phyloP scores from a whole-genome alignment of 768 basidiomycete species.

The Amanita molliuscula region DNA sequence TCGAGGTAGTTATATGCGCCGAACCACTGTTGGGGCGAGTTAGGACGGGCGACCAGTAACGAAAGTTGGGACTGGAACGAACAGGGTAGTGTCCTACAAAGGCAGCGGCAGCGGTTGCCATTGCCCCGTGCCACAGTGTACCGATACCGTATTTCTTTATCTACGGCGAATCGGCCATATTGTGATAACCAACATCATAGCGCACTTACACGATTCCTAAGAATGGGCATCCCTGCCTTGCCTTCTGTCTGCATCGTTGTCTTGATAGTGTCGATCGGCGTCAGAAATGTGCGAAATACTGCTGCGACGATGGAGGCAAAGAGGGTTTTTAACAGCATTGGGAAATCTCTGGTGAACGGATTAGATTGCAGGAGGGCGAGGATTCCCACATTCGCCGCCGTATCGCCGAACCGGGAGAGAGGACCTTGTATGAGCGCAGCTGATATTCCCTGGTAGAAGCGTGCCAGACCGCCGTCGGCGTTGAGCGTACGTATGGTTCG shows the following conservation, averaged over 20 bases:
- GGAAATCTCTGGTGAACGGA: conserved; percentile 53
- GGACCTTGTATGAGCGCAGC: conserved; percentile 87
- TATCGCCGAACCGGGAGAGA: conserved; percentile 85
- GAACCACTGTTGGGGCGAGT: conserved; percentile 49
- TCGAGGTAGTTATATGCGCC: conserved; percentile 78
- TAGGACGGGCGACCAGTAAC: too few species aligned
- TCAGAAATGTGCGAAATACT: conserved; percentile 81
- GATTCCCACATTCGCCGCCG: conserved; percentile 89
- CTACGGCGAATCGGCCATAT: conserved; percentile 12
- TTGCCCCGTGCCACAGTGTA: conserved; percentile 81
- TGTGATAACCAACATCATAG: neutral
- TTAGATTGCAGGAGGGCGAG: conserved; percentile 77
- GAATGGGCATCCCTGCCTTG: conserved; percentile 49
- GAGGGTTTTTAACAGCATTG: conserved; percentile 58
- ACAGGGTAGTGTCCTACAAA: conserved; percentile 90
- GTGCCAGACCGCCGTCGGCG: conserved; percentile 65
- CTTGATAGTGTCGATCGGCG: conserved; percentile 90
- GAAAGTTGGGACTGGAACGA: conserved; percentile 12
- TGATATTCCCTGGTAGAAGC: conserved; percentile 82
- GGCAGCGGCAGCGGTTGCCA: conserved; percentile 88
- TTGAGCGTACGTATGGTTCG: conserved; percentile 59
- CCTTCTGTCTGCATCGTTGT: conserved; percentile 94
- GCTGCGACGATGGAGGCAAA: conserved; percentile 77
- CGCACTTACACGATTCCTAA: conserved; percentile 48
- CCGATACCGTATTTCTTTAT: conserved; percentile 67